These are phyloP conservation scores for Phytophthora sp. DNA, from an alignment of 352 stramenopile species.

Conservation along the genomic window DNA sequence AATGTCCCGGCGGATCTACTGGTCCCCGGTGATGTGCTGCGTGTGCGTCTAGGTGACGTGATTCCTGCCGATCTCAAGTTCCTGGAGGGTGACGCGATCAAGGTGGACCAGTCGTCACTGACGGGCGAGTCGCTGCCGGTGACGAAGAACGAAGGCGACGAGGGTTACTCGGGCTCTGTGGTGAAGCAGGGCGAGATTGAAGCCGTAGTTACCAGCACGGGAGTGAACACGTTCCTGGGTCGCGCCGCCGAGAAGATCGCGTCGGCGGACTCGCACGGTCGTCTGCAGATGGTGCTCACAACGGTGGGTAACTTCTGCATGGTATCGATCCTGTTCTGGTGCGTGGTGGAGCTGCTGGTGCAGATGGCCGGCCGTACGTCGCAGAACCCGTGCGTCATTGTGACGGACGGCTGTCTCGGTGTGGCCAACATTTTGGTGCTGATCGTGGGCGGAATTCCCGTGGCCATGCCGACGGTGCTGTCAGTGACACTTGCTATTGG, in stretches of 20 bases:
- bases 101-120: conserved; percentile 92
- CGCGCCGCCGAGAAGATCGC: conserved; percentile 86
- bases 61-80: conserved; percentile 93
- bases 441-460: conserved; percentile 92
- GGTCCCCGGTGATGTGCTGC: conserved; percentile 78
- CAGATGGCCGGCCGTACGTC: conserved; percentile 73
- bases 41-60: conserved; percentile 88
- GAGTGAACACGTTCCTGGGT: conserved; percentile 91
- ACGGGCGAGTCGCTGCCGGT: conserved; percentile 95
- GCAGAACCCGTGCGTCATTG: conserved; percentile 87
- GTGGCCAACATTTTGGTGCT: conserved; percentile 87
- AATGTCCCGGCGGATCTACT: conserved; percentile 70
- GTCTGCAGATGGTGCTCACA: conserved; percentile 92
- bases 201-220: conserved; percentile 89
- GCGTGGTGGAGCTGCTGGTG: conserved; percentile 85
- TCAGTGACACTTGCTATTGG: conserved; percentile 93
- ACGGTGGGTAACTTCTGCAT: conserved; percentile 94
- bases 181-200: conserved; percentile 92
- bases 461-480: conserved; percentile 94
- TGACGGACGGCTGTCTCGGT: conserved; percentile 71
- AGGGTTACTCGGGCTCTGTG: conserved; percentile 84
- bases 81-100: conserved; percentile 79
- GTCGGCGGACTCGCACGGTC: conserved; percentile 70
- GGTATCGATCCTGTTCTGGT: conserved; percentile 87
- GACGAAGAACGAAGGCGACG: conserved; percentile 79